phyloP scores from a whole-genome alignment of 306 rosid species.

The Urtica urens region DNA sequence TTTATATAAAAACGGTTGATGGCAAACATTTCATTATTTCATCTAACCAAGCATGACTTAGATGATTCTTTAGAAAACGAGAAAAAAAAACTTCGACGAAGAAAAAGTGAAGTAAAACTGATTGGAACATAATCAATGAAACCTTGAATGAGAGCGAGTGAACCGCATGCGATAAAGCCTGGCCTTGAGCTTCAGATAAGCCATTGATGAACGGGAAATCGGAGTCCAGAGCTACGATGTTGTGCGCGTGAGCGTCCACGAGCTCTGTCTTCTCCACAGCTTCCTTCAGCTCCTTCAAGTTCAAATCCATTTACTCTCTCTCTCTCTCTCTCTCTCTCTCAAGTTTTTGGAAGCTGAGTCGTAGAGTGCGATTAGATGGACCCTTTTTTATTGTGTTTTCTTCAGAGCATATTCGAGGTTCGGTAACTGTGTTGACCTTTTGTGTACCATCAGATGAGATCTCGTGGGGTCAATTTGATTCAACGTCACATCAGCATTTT shows the following conservation, averaged over 20 bases:
- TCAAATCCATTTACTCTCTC: conserved; percentile 58
- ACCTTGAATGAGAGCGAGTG: conserved; percentile 79
- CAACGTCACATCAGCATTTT: too few species aligned
- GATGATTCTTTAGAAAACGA: too few species aligned
- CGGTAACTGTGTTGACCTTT: too few species aligned
- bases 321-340: background rate
- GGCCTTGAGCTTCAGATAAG: conserved; percentile 66
- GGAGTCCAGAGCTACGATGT: conserved; percentile 55
- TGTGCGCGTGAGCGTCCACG: conserved; percentile 88
- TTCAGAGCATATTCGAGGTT: background rate
- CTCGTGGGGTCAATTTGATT: too few species aligned
- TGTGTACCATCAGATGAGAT: too few species aligned
- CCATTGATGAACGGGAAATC: conserved; percentile 39
- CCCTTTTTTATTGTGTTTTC: background rate
- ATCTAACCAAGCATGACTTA: too few species aligned
- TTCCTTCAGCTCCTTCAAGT: conserved; percentile 43
- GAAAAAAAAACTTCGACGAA: too few species aligned
- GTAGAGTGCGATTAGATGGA: too few species aligned
- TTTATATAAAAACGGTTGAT: too few species aligned
- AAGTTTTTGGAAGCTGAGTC: background rate
- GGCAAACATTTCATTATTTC: too few species aligned
- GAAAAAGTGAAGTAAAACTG: too few species aligned
- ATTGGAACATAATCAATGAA: too few species aligned
- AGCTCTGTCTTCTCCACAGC: conserved; percentile 55
- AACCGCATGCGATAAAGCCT: conserved; percentile 36